Evolutionary conservation across 208 protist genomes (phyloP).

Genomic region (Trichomonas gallinae): DNA sequence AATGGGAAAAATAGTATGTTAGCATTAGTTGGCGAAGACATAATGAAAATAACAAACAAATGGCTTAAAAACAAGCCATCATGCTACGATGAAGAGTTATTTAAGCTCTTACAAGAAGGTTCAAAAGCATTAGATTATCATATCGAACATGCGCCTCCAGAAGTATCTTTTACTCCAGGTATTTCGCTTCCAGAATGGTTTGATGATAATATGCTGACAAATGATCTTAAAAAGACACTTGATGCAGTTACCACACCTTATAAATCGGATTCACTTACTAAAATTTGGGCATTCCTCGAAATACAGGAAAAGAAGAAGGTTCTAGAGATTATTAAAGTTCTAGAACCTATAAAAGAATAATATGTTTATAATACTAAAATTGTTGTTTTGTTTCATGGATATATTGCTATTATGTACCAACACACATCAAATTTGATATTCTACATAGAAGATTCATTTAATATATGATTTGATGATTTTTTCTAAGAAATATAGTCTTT

Average conservation of each 20-base stretch:
- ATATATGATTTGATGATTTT: too few species aligned
- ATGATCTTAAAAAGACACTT: neutral
- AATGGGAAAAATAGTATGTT: neutral
- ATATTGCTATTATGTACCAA: too few species aligned
- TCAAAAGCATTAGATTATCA: neutral
- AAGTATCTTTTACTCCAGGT: neutral
- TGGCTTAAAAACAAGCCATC: neutral
- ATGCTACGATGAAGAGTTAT: neutral
- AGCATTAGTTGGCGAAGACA: neutral
- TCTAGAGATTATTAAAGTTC: neutral
- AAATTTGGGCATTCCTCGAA: neutral
- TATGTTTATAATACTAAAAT: neutral
- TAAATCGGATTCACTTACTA: neutral
- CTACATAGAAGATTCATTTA: too few species aligned
- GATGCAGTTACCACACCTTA: neutral
- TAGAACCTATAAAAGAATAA: neutral
- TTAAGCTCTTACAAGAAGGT: neutral
- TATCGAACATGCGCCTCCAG: neutral
- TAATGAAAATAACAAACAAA: neutral
- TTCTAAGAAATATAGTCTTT: too few species aligned
- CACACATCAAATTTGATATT: too few species aligned
- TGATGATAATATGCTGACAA: neutral
- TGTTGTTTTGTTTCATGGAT: too few species aligned
- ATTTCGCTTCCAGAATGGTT: neutral
- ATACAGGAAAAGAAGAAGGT: neutral